Conservation (phyloP, 768 basidiomycete genomes). For the Panellus pusillus region DNA sequence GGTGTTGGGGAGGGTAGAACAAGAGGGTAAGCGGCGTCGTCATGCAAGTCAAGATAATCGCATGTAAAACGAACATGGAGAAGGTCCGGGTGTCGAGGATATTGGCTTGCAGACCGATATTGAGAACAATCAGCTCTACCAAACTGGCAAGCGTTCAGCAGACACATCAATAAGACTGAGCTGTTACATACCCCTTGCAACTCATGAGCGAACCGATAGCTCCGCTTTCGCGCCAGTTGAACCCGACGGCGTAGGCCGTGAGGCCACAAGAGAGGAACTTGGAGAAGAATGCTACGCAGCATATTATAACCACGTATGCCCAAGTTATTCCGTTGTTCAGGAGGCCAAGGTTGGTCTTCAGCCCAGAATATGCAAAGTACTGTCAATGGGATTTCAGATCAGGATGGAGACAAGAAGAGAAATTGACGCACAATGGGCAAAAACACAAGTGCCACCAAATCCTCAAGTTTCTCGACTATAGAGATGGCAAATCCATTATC, state of each 20-base stretch:
- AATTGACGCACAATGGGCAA: slow-evolving; percentile 64
- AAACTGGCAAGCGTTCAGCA: slow-evolving; percentile 36
- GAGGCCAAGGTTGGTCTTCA: slow-evolving; percentile 77
- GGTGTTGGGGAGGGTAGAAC: slow-evolving; percentile 72
- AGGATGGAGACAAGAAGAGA: neutral
- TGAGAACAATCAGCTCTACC: slow-evolving; percentile 90
- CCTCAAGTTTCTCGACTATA: slow-evolving; percentile 83
- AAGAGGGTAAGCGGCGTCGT: slow-evolving; percentile 80
- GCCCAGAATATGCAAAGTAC: slow-evolving; percentile 81
- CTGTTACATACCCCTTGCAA: slow-evolving; percentile 71
- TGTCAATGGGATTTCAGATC: slow-evolving; percentile 25
- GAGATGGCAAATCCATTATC: slow-evolving; percentile 81
- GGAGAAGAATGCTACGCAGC: slow-evolving; percentile 70
- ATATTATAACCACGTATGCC: slow-evolving; percentile 79
- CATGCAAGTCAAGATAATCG: slow-evolving; percentile 75
- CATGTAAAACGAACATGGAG: slow-evolving; percentile 87
- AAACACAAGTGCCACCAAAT: slow-evolving; percentile 76
- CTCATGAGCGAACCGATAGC: slow-evolving; percentile 89
- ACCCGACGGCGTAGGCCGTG: slow-evolving; percentile 61
- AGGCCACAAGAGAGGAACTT: slow-evolving; percentile 75
- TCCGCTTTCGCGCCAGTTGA: slow-evolving; percentile 72
- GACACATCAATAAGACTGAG: neutral
- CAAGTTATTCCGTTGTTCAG: slow-evolving; percentile 76
- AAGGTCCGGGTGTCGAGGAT: slow-evolving; percentile 69
- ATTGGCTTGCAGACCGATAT: slow-evolving; percentile 73